These are phyloP conservation scores for Collariella sp. DNA, from an alignment of 495 filamentous ascomycete genomes.

Conservation along the genomic window DNA sequence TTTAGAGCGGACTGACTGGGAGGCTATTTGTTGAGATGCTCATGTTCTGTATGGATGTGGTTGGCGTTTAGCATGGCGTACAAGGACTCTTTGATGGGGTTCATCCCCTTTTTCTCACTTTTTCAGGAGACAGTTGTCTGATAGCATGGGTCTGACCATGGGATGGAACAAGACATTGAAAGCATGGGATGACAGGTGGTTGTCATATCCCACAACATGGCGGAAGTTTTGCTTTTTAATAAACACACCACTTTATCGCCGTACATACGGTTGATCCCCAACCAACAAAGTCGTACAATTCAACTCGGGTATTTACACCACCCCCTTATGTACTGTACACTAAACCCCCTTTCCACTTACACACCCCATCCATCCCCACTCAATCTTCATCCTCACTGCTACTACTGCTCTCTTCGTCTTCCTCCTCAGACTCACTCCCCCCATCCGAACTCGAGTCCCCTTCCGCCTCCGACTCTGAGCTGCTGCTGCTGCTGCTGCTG, in stretches of 20 bases:
- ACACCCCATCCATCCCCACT: neutral
- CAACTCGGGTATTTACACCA: neutral
- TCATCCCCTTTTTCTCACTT: neutral
- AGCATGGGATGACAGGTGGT: neutral
- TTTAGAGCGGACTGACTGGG: neutral
- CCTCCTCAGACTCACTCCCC: slow-evolving; percentile 10
- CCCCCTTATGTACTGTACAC: neutral
- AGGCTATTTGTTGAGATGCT: neutral
- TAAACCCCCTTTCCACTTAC: neutral
- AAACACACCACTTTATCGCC: neutral
- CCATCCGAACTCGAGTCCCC: neutral
- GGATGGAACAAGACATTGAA: neutral
- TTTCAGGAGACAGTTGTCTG: neutral
- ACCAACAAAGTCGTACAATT: neutral
- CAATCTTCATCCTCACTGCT: slow-evolving; percentile 13
- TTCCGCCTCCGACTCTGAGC: slow-evolving; percentile 12
- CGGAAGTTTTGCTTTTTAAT: neutral
- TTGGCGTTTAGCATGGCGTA: slow-evolving; percentile 3
- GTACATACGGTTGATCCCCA: neutral
- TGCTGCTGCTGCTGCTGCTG: slow-evolving; percentile 26
- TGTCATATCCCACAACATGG: neutral
- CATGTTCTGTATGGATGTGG: neutral
- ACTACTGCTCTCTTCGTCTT: slow-evolving; percentile 9
- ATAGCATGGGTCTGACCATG: neutral
- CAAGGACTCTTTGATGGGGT: neutral